Base-by-base conservation (phyloP, 2,329 filamentous ascomycete genomes). In the Bipolaris gigantea region DNA sequence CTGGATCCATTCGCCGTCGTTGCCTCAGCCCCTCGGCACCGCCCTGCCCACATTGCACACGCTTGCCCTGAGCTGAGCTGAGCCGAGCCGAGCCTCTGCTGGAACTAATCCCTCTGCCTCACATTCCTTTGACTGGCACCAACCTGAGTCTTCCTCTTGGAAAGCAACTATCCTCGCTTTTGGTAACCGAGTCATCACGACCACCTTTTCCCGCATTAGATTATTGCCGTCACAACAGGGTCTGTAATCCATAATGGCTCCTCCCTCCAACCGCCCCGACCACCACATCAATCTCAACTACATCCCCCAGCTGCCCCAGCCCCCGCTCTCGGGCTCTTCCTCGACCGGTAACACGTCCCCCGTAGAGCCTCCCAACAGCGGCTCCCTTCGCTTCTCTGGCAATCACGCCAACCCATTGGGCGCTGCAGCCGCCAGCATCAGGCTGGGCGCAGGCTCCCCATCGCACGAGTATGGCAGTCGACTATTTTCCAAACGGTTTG, bases 401-500 rank as follows among this genome's bases (percentile, higher is more conserved):
- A 86, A 86, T 55, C 79, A 89, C 59, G 80, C 88, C 43, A 86
- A 75, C 55, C 74, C 74, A 50, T 69, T 78, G 57, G 76, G 76
- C 54, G 76, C 74, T 52, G 79, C 83, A 51, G 78, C 83, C 51
- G 80, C 80, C 59, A 79, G 77, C 69, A 79, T 81, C 63, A 81
- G 93, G 79, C 89, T 93, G 71, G 92, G 92, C 81, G 87, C 91
- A 80, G 92, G 92, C 74, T 99, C 94, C 83, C 94, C 94, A 69
- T 97, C 92, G 77, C 92, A 96, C 80, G 94, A 97, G 64, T 85
- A 92, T 71, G 86, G 71, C 55, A 64, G 88, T 73, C 84, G 93
- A 67, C 81, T 97, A 56, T 97, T 89, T 77, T 92, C 92, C 59
- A 97, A 97, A 81, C 87, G 94, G 92, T 96, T 84, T 71, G 86